Conservation (phyloP, 129 eudicot genomes). For the Rutidosis leptorrhynchoides region DNA sequence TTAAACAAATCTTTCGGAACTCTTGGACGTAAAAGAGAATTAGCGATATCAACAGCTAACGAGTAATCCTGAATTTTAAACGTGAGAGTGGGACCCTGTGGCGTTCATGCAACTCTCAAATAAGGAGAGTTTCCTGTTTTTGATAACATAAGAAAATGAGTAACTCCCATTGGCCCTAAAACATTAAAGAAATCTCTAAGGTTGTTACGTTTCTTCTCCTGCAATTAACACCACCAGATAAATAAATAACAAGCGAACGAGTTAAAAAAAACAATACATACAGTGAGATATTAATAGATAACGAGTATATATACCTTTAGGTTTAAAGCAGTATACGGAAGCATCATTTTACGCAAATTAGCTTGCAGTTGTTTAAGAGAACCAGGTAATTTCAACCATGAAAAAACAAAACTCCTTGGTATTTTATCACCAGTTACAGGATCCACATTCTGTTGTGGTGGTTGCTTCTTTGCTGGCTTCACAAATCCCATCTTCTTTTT, state of each 20-base stretch:
- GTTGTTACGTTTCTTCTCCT: conserved; percentile 94
- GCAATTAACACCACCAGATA: conserved; percentile 24
- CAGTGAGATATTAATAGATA: neutral
- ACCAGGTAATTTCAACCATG: conserved; percentile 72
- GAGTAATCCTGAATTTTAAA: conserved; percentile 82
- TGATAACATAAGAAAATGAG: conserved; percentile 93
- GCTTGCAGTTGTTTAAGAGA: conserved; percentile 68
- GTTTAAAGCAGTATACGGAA: conserved; percentile 89
- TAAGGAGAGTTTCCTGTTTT: conserved; percentile 74
- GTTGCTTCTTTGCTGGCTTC: conserved; percentile 47
- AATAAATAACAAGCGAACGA: too few species aligned
- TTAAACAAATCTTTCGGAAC: conserved; percentile 79
- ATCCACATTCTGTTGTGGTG: conserved; percentile 61
- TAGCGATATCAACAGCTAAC: conserved; percentile 76
- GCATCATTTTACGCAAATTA: conserved; percentile 88
- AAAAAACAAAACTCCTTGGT: conserved; percentile 87
- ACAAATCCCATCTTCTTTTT: conserved; percentile 67
- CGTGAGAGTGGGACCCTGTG: conserved; percentile 95
- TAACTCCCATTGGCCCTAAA: conserved; percentile 96
- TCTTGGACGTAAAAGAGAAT: conserved; percentile 86
- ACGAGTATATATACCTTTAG: conserved; percentile 53
- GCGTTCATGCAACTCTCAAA: conserved; percentile 90
- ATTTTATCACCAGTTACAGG: conserved; percentile 90
- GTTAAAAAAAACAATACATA: too few species aligned
- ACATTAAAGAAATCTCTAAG: conserved; percentile 83